A percentile compares a stretch with the other conserved stretches of the same genome.
Evolutionary conservation across 1,284 basidiomycete genomes (phyloP).

Genomic region (Irpex rosettiformis): DNA sequence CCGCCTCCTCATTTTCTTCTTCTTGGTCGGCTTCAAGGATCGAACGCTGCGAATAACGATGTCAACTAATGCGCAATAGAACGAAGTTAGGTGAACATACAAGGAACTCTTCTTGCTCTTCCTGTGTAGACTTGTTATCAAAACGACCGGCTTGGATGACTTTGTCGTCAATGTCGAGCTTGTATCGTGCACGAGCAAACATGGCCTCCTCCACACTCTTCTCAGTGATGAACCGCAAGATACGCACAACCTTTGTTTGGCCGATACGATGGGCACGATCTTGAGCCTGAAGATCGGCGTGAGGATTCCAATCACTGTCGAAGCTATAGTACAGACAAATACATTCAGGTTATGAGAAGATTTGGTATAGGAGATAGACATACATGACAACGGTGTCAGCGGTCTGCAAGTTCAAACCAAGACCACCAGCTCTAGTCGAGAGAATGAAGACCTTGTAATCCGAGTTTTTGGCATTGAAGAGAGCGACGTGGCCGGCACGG

Average conservation of each 20-base stretch:
- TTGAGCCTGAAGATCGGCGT: slow-evolving; percentile 98
- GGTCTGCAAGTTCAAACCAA: slow-evolving; percentile 97
- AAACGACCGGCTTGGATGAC: slow-evolving; percentile 99
- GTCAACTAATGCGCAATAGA: slow-evolving; percentile 3
- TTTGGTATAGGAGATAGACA: slow-evolving; percentile 33
- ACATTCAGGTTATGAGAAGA: neutral
- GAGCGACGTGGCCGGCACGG: slow-evolving; percentile 84
- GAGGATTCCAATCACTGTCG: slow-evolving; percentile 76
- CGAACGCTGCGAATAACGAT: slow-evolving; percentile 51
- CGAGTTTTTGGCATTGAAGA: slow-evolving; percentile 91
- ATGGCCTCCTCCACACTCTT: slow-evolving; percentile 99
- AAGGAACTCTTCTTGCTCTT: slow-evolving; percentile 95
- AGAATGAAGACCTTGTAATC: slow-evolving; percentile 94
- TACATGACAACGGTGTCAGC: slow-evolving; percentile 99
- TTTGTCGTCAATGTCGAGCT: slow-evolving; percentile 99
- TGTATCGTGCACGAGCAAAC: slow-evolving; percentile 91
- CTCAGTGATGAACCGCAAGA: slow-evolving; percentile 95
- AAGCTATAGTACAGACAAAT: slow-evolving; percentile 24
- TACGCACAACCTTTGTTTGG: slow-evolving; percentile 97
- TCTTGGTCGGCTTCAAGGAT: slow-evolving; percentile 90
- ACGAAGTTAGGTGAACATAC: slow-evolving; percentile 42
- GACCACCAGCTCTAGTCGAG: slow-evolving; percentile 95
- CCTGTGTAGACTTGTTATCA: slow-evolving; percentile 97
- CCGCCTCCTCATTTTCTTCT: slow-evolving; percentile 89
- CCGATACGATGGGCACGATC: slow-evolving; percentile 99